Base-by-base conservation (phyloP, 106 monocot genomes). In the Allium fistulosum region DNA sequence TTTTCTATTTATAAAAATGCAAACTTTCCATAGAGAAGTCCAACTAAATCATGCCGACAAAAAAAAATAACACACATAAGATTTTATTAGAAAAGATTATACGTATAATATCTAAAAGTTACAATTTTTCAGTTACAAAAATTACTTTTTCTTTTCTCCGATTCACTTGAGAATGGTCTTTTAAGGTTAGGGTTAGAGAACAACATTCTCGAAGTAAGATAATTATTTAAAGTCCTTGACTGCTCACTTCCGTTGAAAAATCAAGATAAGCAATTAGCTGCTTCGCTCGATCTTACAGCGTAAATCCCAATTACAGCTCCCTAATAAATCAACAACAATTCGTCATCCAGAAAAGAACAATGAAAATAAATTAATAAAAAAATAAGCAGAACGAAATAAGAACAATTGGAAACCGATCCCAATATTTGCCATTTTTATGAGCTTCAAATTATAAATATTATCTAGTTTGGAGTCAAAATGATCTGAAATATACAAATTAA, bases 121-220 rank as follows among this genome's bases (percentile, higher is more conserved):
- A 9, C 57, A 48, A 53, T 1, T 22, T 15, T 2, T 9, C 12
- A 13, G 57, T n/a, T 10, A 15, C 47, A 6, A 7, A 6, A 76
- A 55, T 15, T 22, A 66, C 51, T 13, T 82, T 90, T 87, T 87
- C 80, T 86, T 94, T 75, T 85, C 87, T 79, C 70, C n/a, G 83
- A 67, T 16, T 83, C 90, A 50, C 80, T 83, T 17, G 84, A 94
- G 64, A 87, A 94, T n/a, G 90, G 67, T 37, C 94, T 71, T 62
- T 77, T 74, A 60, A 90, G 87, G 63, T 72, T 75, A 45, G 82
- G 87, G 59, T 83, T 82, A 4, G 80, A 80, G 11, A 90, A 51
- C 87, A 67, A 76, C 10, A 15, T 6, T 16, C 58, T 7, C 8
- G 84, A 82, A 27, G 80, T 87, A 58, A 90, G 37, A 71, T 87